Base-by-base conservation (phyloP, 129 eudicot species). In the Flaveria brownii region DNA sequence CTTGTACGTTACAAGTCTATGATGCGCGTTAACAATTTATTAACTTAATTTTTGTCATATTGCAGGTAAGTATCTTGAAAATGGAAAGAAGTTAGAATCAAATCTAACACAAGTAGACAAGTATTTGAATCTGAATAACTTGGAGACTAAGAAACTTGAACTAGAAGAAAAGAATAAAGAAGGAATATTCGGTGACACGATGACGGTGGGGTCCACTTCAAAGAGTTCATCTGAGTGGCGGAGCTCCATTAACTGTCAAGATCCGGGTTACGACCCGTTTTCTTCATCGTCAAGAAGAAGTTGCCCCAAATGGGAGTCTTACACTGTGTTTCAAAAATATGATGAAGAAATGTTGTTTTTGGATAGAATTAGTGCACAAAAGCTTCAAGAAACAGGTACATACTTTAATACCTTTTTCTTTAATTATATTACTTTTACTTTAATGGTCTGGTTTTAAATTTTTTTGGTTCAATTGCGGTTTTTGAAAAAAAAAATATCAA, bases 301-400 rank as follows among this genome's bases (percentile, higher is more conserved):
- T 70, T 95, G 99, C 71, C 97, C 97, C 8, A 95, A 91, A 68
- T 95, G 99, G 99, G 99, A 95, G 82, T 95, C 99, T 9, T 95
- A 91, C 80, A 84, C 97, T 1, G 92, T 95, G 7, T 95, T 91
- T 61, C 99, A 95, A 55, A 95, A 95, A 57, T 95, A 95, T 49
- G 97, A 95, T 73, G 99, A 95, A 81, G 99, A 95, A 73, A 95
- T 95, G 97, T 76, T 87, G 78, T 95, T 89, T 83, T 71, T 95
- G 13, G 99, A 95, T 76, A 77, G 97, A 84, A 86, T 95, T 65
- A 91, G 96, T 74, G 97, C 87, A 20, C 97, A 95, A 75, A 95
- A 95, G 82, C 99, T 95, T 80, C 90, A 86, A 43, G 99, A 95
- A 85, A 95, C 97, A 79, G 99, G 99, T 95, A 82, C 36, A 51